phyloP scores from a whole-genome alignment of 805 yeast genomes.

The Yamadazyma paraphyllophila region DNA sequence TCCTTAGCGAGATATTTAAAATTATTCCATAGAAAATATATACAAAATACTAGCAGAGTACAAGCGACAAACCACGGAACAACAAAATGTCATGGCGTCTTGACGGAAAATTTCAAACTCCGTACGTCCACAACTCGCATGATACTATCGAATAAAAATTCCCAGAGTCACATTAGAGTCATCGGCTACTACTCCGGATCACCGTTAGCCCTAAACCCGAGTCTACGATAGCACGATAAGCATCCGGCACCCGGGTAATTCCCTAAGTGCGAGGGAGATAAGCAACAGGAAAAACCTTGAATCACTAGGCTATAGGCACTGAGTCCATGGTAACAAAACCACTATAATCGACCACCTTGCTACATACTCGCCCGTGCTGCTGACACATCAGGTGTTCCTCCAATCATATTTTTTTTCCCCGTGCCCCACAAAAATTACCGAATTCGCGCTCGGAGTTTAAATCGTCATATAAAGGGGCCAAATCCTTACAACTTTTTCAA shows the following conservation, averaged over 20 bases:
- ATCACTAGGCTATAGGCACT: not conserved
- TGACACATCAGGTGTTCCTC: not conserved
- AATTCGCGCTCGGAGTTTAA: constrained; percentile 9
- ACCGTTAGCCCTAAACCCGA: constrained; percentile 4
- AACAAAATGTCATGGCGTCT: too few species aligned
- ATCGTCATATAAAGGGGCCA: constrained; percentile 3
- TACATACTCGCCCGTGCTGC: not conserved
- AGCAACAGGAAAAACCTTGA: not conserved
- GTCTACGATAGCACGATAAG: not conserved
- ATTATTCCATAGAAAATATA: not conserved
- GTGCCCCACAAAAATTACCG: constrained; percentile 10
- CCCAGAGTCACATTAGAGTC: not conserved
- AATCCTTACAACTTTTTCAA: not conserved
- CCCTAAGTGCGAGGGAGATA: constrained; percentile 5
- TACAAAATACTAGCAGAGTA: not conserved
- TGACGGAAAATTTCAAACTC: too few species aligned
- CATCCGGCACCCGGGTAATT: constrained; percentile 1
- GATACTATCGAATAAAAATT: too few species aligned
- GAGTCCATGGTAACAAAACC: not conserved
- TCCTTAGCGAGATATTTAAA: not conserved
- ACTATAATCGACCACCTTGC: not conserved
- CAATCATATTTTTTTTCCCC: not conserved
- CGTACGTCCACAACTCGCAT: too few species aligned
- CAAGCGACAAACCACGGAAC: too few species aligned
- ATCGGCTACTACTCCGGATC: constrained; percentile 3